Evolutionary conservation across 768 basidiomycete species (phyloP).

Genomic region (Rhodosporidiobolus sp.): DNA sequence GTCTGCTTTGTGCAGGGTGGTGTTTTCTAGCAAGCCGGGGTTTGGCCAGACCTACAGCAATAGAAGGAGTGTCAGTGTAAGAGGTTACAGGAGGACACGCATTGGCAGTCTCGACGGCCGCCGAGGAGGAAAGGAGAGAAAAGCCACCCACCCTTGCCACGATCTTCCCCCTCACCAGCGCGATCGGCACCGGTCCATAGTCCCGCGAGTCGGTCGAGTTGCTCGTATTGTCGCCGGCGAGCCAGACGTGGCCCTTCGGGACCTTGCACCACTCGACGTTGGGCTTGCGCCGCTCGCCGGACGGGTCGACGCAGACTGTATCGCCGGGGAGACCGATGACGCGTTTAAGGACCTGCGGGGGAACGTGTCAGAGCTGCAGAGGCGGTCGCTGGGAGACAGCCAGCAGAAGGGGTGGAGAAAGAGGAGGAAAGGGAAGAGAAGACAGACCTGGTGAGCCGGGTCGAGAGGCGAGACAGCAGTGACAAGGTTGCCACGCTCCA

Average conservation of each 20-base stretch:
- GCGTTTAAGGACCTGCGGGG: constrained; percentile 58
- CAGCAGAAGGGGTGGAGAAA: too few species aligned
- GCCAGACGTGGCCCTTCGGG: constrained; percentile 85
- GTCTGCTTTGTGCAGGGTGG: background rate
- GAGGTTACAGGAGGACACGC: background rate
- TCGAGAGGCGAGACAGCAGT: constrained; percentile 35
- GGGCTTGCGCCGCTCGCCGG: constrained; percentile 37
- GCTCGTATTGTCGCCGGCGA: constrained; percentile 81
- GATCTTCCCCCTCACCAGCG: constrained; percentile 67
- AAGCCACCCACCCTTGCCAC: constrained; percentile 41
- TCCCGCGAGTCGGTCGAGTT: constrained; percentile 79
- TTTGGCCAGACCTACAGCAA: constrained; percentile 29
- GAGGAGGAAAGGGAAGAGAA: background rate
- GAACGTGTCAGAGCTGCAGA: too few species aligned
- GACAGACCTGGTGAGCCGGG: constrained; percentile 20
- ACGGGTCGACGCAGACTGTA: constrained; percentile 78
- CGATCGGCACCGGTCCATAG: constrained; percentile 89
- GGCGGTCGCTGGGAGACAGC: too few species aligned
- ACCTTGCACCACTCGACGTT: constrained; percentile 51
- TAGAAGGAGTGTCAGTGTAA: too few species aligned
- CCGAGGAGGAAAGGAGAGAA: background rate
- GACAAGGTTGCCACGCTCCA: constrained; percentile 36
- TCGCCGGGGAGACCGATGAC: constrained; percentile 88
- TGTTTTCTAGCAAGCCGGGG: constrained; percentile 1
- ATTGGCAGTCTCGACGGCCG: background rate